These are phyloP conservation scores for Xylaria multiplex DNA, from an alignment of 2,329 filamentous ascomycete genomes.

Conservation along the genomic window DNA sequence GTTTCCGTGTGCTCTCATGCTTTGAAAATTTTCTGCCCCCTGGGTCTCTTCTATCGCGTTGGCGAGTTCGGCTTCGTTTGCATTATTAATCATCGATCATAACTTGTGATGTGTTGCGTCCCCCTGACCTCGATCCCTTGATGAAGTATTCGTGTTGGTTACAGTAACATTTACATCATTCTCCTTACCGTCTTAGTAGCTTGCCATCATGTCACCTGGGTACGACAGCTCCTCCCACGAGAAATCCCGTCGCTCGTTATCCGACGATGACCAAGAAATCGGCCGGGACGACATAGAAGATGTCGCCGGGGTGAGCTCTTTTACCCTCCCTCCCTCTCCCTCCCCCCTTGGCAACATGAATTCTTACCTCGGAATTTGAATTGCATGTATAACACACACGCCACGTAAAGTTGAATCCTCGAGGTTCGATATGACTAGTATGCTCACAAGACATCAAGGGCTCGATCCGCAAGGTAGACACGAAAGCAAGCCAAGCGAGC, in stretches of 20 bases:
- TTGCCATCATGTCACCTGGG: constrained; percentile 13
- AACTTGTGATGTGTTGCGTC: too few species aligned
- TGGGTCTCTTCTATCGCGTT: too few species aligned
- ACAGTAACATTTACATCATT: not conserved
- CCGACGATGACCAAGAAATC: constrained; percentile 27
- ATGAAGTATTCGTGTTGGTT: not conserved
- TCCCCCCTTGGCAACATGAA: too few species aligned
- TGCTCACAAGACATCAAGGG: constrained; percentile 25
- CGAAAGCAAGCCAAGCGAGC: constrained; percentile 26
- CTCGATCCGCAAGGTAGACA: constrained; percentile 33
- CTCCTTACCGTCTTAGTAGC: not conserved
- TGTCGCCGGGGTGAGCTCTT: constrained; percentile 20
- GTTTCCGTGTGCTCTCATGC: too few species aligned
- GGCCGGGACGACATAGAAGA: constrained; percentile 29
- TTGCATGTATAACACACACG: too few species aligned
- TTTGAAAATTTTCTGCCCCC: too few species aligned
- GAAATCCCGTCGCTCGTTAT: constrained; percentile 26
- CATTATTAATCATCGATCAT: not conserved
- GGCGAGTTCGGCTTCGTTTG: not conserved
- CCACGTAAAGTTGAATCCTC: too few species aligned
- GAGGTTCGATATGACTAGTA: not conserved
- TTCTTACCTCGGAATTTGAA: too few species aligned
- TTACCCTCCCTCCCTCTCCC: too few species aligned
- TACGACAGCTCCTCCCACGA: constrained; percentile 17
- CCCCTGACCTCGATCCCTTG: not conserved